Base-by-base conservation (phyloP, 2,329 filamentous ascomycete species). In the Penicillium glabrum region DNA sequence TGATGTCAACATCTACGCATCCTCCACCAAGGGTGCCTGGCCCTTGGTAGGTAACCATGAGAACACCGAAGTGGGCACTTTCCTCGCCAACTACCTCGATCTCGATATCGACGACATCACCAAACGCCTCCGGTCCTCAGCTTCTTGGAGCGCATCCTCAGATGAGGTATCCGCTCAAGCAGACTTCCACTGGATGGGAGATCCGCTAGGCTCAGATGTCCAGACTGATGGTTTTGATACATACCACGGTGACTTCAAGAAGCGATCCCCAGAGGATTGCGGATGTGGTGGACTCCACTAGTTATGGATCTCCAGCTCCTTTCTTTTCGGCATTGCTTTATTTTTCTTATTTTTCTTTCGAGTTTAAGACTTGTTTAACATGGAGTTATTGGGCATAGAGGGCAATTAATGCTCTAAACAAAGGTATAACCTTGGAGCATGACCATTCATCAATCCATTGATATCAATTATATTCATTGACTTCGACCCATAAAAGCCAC, bases 1-100 rank as follows among this genome's bases (percentile, higher is more conserved):
- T 8, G 95, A 99, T 71, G 95, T 99, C 48, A 99, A 99, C 74
- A 91, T 99, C 64, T 99, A 98, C 77, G 89, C 90, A 51, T 93
- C 89, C 0, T 87, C 90, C 3, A 81, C 84, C 0, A 81, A 84
- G 37, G 77, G 79, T 29, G 84, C 87, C 0, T 82, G 84, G 44
- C 80, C 82, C 14, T 80, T 96, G 7, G 79, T 85, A 3, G 93
- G 93, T 8, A 98, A 98, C 72, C 88, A 96, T 53, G 95, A 99
- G 79, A 99, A 99, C 72, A 98, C 88, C 0, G 92, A 98, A 26
- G 83, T 99, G 1, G 95, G 95, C 33, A 79, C 83, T 45, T 99
- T 97, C 73, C 76, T 99, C 56, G 80, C 86, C 8, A 79, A 86
- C 9, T 99, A 95, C 69, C 83, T 99, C 0, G 84, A 84, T 48